A percentile compares a stretch with the other conserved stretches of the same genome.
Conservation (phyloP, 495 filamentous ascomycete species). For the Penicillium coffeae region DNA sequence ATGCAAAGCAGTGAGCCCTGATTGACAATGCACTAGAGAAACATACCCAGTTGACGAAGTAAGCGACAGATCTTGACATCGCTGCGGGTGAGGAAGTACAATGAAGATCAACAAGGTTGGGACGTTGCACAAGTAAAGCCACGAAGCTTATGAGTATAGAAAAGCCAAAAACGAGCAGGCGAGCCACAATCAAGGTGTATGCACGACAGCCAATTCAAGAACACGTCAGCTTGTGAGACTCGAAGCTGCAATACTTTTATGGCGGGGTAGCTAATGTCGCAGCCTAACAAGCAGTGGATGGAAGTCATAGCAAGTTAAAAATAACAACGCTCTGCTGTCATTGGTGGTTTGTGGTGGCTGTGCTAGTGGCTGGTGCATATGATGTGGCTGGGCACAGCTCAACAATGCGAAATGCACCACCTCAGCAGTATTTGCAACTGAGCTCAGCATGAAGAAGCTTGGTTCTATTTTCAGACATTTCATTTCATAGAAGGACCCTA, state of each 20-base stretch:
- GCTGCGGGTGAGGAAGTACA: slow-evolving; percentile 12
- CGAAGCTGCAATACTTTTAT: background rate
- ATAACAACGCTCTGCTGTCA: slow-evolving; percentile 19
- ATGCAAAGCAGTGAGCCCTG: no score
- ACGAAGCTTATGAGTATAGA: slow-evolving; percentile 19
- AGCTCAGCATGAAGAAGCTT: background rate
- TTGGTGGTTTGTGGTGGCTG: slow-evolving; percentile 15
- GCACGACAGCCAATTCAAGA: no score
- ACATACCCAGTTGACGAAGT: slow-evolving; percentile 57
- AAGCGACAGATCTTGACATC: slow-evolving; percentile 44
- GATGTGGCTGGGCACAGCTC: slow-evolving; percentile 10
- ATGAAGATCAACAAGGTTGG: background rate
- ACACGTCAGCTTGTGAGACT: background rate
- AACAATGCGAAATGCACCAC: background rate
- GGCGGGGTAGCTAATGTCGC: slow-evolving; percentile 26
- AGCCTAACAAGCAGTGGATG: slow-evolving; percentile 23
- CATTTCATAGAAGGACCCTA: no score
- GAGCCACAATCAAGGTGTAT: slow-evolving; percentile 16
- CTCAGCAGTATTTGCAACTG: background rate
- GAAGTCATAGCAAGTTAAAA: slow-evolving; percentile 19
- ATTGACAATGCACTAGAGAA: no score
- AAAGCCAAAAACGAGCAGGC: slow-evolving; percentile 11
- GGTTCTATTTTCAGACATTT: background rate
- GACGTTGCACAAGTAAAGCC: slow-evolving; percentile 19
- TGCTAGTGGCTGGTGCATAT: slow-evolving; percentile 10